Base-by-base conservation (phyloP, 768 basidiomycete species). In the Rhodotorula taiwanensis region DNA sequence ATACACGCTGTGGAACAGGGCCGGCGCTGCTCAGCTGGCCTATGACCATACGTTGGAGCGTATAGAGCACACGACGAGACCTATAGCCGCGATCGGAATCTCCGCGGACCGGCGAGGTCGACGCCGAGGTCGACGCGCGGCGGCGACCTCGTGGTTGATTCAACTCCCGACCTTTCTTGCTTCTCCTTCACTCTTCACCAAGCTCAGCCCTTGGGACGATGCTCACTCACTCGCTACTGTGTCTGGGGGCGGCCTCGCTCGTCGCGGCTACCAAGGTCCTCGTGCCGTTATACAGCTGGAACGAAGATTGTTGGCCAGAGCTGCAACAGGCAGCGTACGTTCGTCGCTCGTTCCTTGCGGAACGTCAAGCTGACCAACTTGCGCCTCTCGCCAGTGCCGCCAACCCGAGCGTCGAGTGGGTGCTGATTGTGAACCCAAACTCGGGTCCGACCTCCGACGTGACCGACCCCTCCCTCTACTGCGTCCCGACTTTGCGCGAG, bases 361-460 rank as follows among this genome's bases (percentile, higher is more conserved):
- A 18, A 33, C 21, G 15, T 34, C 21, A 21, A 1, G 15, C 39
- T 48, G 34, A 48, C 33, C 10, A 7, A 27, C 45, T 16, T 3
- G 28, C 48, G 16, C 36, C 16, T 16, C 36, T 9, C 28, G 21
- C 2, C 58, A 61, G 60, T 23, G 28, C 42, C n/a, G 39, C 53
- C 47, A 49, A 61, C 31, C 60, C 60, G 13, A 15, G 20, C 0
- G 36, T 55, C 20, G 25, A 34, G 16, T 61, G 28, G 33, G 33
- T 61, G 28, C 30, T 61, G 36, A 50, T 61, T 39, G 33, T 61
- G 43, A 61, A 61, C 48, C 60, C 60, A 1, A 44, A 55, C 60
- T 55, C 53, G 11, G 60, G 60, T 4, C 60, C 60, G 8, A 31
- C 23, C 15, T 7, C 18, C 5, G 60, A 61, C 45, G 5, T 45